Evolutionary conservation across 2,329 filamentous ascomycete species (phyloP).

Genomic region (Penicillium sp.): DNA sequence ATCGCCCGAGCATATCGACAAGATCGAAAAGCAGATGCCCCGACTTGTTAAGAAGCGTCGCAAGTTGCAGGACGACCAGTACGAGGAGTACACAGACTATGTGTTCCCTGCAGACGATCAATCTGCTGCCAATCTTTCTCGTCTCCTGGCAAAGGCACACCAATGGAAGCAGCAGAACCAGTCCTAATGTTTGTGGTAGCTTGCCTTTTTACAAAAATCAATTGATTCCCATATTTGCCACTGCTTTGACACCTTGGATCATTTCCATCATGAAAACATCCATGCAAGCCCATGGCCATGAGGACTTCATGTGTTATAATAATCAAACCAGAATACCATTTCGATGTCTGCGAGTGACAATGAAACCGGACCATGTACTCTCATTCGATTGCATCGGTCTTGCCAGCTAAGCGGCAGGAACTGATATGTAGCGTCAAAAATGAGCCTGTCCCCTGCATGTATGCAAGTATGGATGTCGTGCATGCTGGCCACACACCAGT

Average conservation of each 20-base stretch:
- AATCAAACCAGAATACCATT: conserved; percentile 1
- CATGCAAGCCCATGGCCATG: not conserved
- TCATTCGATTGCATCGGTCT: not conserved
- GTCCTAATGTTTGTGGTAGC: conserved; percentile 15
- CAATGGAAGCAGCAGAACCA: conserved; percentile 79
- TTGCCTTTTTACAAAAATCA: not conserved
- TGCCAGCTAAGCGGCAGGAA: not conserved
- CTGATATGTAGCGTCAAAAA: not conserved
- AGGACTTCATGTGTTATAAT: not conserved
- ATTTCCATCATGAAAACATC: not conserved
- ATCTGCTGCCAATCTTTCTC: conserved; percentile 77
- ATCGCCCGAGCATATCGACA: conserved; percentile 68
- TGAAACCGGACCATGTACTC: not conserved
- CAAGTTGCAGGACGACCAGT: conserved; percentile 85
- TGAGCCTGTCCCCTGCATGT: not conserved
- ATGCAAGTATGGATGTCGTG: not conserved
- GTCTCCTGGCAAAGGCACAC: conserved; percentile 79
- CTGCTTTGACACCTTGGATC: not conserved
- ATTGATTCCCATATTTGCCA: not conserved
- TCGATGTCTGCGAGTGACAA: not conserved
- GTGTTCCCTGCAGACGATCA: conserved; percentile 95
- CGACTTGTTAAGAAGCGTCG: conserved; percentile 87
- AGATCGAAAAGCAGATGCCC: conserved; percentile 90
- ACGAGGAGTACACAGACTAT: conserved; percentile 96
- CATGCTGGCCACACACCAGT: not conserved